Percentiles rank a stretch among this genome's conserved stretches.
phyloP scores from a whole-genome alignment of 2,329 filamentous ascomycete species.

The Ilyonectria mors-panacis region DNA sequence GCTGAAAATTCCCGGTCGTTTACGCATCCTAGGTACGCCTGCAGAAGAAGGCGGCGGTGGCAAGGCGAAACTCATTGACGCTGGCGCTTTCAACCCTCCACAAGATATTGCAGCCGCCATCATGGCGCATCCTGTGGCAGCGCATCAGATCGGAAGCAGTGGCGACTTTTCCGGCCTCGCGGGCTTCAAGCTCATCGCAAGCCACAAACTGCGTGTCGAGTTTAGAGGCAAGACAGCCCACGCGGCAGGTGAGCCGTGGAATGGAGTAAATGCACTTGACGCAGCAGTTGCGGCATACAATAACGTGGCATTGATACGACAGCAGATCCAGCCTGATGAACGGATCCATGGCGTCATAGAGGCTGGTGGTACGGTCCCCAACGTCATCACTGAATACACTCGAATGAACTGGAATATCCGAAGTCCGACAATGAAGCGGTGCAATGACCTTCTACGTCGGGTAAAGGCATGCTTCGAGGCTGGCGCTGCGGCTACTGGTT shows the following conservation, averaged over 20 bases:
- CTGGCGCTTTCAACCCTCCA: constrained; percentile 56
- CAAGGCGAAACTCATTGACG: constrained; percentile 61
- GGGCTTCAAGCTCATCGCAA: constrained; percentile 31
- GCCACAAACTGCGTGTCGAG: constrained; percentile 30
- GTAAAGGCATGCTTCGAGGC: constrained; percentile 57
- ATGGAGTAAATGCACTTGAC: constrained; percentile 39
- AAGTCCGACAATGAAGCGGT: constrained; percentile 26
- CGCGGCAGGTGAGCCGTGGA: constrained; percentile 40
- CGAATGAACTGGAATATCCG: constrained; percentile 34
- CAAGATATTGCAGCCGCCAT: constrained; percentile 47
- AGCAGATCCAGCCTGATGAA: constrained; percentile 41
- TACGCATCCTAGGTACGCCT: constrained; percentile 64
- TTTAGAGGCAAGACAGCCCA: constrained; percentile 31
- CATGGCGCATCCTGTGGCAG: constrained; percentile 43
- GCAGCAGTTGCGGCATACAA: constrained; percentile 37
- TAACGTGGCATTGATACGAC: constrained; percentile 38
- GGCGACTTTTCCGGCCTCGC: constrained; percentile 16
- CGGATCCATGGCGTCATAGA: constrained; percentile 43
- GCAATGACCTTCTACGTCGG: constrained; percentile 36
- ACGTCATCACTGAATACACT: constrained; percentile 31
- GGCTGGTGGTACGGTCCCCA: constrained; percentile 27
- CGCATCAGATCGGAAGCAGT: constrained; percentile 2
- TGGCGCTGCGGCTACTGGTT: constrained; percentile 53
- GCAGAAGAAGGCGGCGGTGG: constrained; percentile 67
- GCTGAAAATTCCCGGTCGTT: constrained; percentile 42